phyloP scores from a whole-genome alignment of 1,139 yeast species.

The Pichia sp. region DNA sequence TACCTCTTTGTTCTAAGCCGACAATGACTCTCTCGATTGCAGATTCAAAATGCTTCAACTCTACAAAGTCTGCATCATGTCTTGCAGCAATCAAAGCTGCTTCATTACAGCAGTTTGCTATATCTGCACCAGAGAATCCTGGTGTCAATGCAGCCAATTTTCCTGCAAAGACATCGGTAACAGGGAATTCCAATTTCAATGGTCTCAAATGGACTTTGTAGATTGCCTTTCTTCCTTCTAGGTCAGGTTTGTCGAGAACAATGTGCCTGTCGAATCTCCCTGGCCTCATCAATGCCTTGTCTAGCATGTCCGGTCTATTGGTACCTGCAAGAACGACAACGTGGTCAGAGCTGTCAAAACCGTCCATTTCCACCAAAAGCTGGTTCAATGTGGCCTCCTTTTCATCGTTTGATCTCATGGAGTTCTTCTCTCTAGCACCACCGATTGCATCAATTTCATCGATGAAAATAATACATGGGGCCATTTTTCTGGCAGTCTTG shows the following conservation, averaged over 20 bases:
- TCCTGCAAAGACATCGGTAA: slow-evolving; percentile 61
- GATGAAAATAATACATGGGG: slow-evolving; percentile 74
- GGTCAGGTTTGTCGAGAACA: slow-evolving; percentile 68
- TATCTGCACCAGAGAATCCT: slow-evolving; percentile 83
- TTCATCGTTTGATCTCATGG: slow-evolving; percentile 72
- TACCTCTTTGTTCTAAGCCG: slow-evolving; percentile 71
- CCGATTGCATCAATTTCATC: slow-evolving; percentile 89
- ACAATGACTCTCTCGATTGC: slow-evolving; percentile 83
- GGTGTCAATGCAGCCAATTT: slow-evolving; percentile 76
- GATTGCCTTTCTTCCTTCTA: slow-evolving; percentile 73
- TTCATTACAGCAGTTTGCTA: slow-evolving; percentile 79
- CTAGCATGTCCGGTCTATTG: slow-evolving; percentile 74
- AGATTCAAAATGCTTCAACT: slow-evolving; percentile 62
- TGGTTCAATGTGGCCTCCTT: slow-evolving; percentile 78
- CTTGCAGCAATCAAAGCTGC: slow-evolving; percentile 82
- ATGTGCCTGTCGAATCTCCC: slow-evolving; percentile 83
- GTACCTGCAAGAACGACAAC: slow-evolving; percentile 83
- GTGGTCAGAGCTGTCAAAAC: slow-evolving; percentile 69
- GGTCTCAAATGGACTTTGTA: slow-evolving; percentile 66
- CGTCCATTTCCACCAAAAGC: slow-evolving; percentile 81
- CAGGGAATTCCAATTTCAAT: slow-evolving; percentile 45
- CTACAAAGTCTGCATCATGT: slow-evolving; percentile 53
- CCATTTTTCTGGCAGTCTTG: slow-evolving; percentile 74
- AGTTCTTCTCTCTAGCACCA: slow-evolving; percentile 54
- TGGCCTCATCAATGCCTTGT: slow-evolving; percentile 74